Conservation (phyloP, 768 basidiomycete species). For the Lanmaoa rubissima region DNA sequence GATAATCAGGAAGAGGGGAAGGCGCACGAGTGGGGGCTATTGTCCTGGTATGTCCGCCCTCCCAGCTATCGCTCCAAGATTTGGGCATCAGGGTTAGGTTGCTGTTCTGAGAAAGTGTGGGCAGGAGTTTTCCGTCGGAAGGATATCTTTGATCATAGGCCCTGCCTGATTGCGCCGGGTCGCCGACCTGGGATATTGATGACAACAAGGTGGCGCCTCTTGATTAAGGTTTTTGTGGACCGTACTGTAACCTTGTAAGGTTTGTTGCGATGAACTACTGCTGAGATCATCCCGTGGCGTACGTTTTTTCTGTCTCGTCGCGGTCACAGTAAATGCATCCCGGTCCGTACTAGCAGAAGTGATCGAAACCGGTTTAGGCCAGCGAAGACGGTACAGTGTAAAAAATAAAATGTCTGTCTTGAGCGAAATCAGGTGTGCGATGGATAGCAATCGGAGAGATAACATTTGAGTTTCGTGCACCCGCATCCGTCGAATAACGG, state of each 20-base stretch:
- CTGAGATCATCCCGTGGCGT: not conserved
- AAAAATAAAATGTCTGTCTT: not conserved
- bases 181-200: not conserved
- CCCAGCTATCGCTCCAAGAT: not conserved
- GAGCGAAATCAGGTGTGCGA: not conserved
- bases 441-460: conserved; percentile 2
- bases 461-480: not conserved
- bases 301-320: not conserved
- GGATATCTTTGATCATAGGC: not conserved
- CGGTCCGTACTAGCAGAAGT: not conserved
- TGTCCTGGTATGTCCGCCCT: not conserved
- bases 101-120: conserved; percentile 1
- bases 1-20: not conserved
- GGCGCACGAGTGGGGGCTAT: not conserved
- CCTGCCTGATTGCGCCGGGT: not conserved
- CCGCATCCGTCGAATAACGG: not conserved
- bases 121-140: not conserved
- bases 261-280: not conserved
- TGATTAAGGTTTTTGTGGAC: not conserved
- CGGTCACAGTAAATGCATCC: not conserved
- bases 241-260: not conserved
- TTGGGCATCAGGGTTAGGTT: not conserved
- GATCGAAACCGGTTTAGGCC: not conserved
- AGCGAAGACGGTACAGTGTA: no score
- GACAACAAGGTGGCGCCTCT: no score